Percentiles rank a stretch among this genome's conserved stretches.
phyloP scores from a whole-genome alignment of 495 filamentous ascomycete species.

The Peziza echinospora region DNA sequence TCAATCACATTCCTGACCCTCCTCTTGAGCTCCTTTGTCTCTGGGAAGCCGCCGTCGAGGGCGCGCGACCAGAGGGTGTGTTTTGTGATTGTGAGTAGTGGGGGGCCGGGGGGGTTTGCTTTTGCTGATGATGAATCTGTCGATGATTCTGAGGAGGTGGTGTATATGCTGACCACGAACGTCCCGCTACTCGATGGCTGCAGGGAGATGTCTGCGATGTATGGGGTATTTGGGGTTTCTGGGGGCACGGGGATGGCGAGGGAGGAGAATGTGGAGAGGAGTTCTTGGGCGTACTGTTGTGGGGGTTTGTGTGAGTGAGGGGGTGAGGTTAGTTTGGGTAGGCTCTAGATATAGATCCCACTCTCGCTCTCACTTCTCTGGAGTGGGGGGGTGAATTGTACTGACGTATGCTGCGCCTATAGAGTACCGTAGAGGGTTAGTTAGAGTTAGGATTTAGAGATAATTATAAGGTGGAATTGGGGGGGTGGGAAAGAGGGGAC shows the following conservation, averaged over 20 bases:
- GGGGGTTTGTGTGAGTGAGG: not conserved
- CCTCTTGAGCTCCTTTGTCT: constrained; percentile 56
- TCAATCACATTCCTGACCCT: constrained; percentile 68
- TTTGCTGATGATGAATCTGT: too few relatives aligned
- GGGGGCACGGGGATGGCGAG: not conserved
- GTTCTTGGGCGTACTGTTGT: constrained; percentile 66
- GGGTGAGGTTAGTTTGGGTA: not conserved
- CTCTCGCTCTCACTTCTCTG: too few relatives aligned
- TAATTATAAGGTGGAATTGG: too few relatives aligned
- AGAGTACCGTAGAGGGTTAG: constrained; percentile 1
- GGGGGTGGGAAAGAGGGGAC: not conserved
- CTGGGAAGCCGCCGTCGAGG: constrained; percentile 70
- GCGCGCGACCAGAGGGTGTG: constrained; percentile 99
- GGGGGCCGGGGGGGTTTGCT: constrained; percentile 3
- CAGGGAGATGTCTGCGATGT: constrained; percentile 78
- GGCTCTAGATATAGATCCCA: too few relatives aligned
- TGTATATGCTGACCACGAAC: constrained; percentile 47
- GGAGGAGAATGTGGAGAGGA: constrained; percentile 83
- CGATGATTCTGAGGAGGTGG: not conserved
- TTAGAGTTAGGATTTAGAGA: too few relatives aligned
- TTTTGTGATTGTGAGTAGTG: too few relatives aligned
- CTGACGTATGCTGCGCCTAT: too few relatives aligned
- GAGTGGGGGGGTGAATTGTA: too few relatives aligned
- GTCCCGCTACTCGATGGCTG: constrained; percentile 66
- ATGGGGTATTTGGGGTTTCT: constrained; percentile 16